Evolutionary conservation across 805 yeast species (phyloP).

Genomic region (Brettanomyces sp.): DNA sequence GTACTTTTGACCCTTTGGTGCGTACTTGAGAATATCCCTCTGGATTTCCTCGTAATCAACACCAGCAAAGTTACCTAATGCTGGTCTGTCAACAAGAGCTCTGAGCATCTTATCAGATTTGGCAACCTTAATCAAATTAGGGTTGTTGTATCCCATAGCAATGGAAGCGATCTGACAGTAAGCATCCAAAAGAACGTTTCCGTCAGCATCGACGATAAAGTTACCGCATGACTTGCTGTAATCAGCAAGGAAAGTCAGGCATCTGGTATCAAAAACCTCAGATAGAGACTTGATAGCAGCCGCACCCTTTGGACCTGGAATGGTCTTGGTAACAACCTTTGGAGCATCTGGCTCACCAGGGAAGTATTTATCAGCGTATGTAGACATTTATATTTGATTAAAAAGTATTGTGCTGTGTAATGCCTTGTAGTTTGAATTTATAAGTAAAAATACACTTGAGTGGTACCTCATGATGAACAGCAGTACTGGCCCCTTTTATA

Average conservation of each 20-base stretch:
- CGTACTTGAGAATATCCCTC: constrained; percentile 58
- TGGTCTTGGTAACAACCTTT: constrained; percentile 38
- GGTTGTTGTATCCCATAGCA: constrained; percentile 81
- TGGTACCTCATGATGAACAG: too few species aligned
- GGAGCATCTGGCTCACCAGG: constrained; percentile 79
- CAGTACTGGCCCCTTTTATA: too few species aligned
- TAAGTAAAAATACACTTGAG: too few species aligned
- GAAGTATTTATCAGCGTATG: constrained; percentile 49
- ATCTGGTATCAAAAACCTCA: constrained; percentile 59
- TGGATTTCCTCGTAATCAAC: constrained; percentile 41
- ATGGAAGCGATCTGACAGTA: constrained; percentile 83
- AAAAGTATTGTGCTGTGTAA: too few species aligned
- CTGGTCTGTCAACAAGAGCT: constrained; percentile 77
- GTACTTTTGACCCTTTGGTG: constrained; percentile 68
- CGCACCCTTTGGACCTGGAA: constrained; percentile 73
- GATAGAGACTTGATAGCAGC: constrained; percentile 44
- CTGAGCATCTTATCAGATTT: constrained; percentile 59
- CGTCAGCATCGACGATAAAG: constrained; percentile 75
- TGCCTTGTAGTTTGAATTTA: too few species aligned
- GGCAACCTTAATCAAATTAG: constrained; percentile 61
- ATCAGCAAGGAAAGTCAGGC: constrained; percentile 69
- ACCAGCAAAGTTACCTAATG: constrained; percentile 75
- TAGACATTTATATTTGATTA: constrained; percentile 10
- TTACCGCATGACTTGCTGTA: constrained; percentile 69
- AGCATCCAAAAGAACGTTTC: constrained; percentile 63